phyloP scores from a whole-genome alignment of 2,329 filamentous ascomycete species.

The Xylaria arbuscula region DNA sequence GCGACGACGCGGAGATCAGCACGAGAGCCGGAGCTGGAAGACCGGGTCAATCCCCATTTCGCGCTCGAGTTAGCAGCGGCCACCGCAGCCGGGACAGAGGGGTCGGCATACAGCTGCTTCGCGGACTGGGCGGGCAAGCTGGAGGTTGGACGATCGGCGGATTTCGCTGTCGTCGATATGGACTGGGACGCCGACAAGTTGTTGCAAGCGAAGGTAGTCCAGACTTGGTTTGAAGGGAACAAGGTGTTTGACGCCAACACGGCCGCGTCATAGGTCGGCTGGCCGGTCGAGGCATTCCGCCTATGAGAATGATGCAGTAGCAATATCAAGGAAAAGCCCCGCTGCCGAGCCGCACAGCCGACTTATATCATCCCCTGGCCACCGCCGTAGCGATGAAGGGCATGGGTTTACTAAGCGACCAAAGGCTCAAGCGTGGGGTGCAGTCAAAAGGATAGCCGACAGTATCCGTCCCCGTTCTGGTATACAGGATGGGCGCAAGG shows the following conservation, averaged over 20 bases:
- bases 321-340: slow-evolving; percentile 22
- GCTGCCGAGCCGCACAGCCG: slow-evolving; percentile 35
- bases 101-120: slow-evolving; percentile 59
- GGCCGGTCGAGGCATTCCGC: not conserved
- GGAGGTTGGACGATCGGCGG: slow-evolving; percentile 57
- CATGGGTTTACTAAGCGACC: not conserved
- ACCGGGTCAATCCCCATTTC: slow-evolving; percentile 56
- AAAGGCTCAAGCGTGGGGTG: not conserved
- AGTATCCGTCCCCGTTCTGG: too few relatives aligned
- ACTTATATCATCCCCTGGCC: slow-evolving; percentile 28
- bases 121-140: slow-evolving; percentile 58
- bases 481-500: too few relatives aligned
- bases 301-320: slow-evolving; percentile 10
- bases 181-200: slow-evolving; percentile 54
- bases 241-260: slow-evolving; percentile 49
- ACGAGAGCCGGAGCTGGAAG: slow-evolving; percentile 51
- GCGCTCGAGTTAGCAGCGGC: slow-evolving; percentile 55
- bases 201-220: slow-evolving; percentile 52
- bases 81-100: slow-evolving; percentile 55
- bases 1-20: slow-evolving; percentile 59
- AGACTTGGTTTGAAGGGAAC: slow-evolving; percentile 58
- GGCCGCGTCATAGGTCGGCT: slow-evolving; percentile 20
- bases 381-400: slow-evolving; percentile 7
- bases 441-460: too few relatives aligned
- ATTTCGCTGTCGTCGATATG: slow-evolving; percentile 60